These are phyloP conservation scores for Scheffersomyces titani DNA, from an alignment of 1,139 yeast species.

Conservation along the genomic window DNA sequence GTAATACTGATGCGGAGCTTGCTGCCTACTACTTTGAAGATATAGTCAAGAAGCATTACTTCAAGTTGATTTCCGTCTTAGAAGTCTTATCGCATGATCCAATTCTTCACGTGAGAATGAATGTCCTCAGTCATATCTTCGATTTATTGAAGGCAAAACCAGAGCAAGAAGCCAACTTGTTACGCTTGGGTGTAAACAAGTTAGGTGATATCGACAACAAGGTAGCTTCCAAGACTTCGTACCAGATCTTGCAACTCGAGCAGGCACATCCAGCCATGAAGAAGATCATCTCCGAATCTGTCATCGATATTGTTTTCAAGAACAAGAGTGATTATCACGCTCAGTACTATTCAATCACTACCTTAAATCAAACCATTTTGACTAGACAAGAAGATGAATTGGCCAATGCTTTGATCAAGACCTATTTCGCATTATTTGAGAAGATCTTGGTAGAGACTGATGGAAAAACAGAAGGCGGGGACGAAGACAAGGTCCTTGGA, in stretches of 20 bases:
- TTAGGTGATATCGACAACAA: slow-evolving; percentile 91
- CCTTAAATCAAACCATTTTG: slow-evolving; percentile 90
- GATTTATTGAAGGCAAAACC: slow-evolving; percentile 84
- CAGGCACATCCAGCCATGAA: slow-evolving; percentile 98
- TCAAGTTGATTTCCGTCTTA: slow-evolving; percentile 66
- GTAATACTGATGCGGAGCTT: slow-evolving; percentile 52
- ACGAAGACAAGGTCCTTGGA: slow-evolving; percentile 39
- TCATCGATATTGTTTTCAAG: slow-evolving; percentile 78
- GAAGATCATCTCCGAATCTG: slow-evolving; percentile 70
- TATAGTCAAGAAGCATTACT: slow-evolving; percentile 74
- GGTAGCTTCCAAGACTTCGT: slow-evolving; percentile 88
- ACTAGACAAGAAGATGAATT: slow-evolving; percentile 72
- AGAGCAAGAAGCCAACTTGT: slow-evolving; percentile 91
- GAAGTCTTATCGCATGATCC: slow-evolving; percentile 86
- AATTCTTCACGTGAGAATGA: slow-evolving; percentile 85
- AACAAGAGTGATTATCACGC: slow-evolving; percentile 82
- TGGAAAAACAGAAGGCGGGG: slow-evolving; percentile 36
- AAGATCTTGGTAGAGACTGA: slow-evolving; percentile 75
- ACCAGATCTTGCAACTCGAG: slow-evolving; percentile 73
- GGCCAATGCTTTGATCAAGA: slow-evolving; percentile 79
- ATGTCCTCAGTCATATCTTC: slow-evolving; percentile 72
- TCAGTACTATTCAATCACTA: slow-evolving; percentile 81
- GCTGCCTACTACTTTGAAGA: slow-evolving; percentile 88
- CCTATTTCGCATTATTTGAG: slow-evolving; percentile 86
- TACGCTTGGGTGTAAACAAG: slow-evolving; percentile 88